Evolutionary conservation across 1,139 yeast genomes (phyloP), one percentile per base, ranked within the genome.

Genomic region (Saccharomycopsis crataegensis): DNA sequence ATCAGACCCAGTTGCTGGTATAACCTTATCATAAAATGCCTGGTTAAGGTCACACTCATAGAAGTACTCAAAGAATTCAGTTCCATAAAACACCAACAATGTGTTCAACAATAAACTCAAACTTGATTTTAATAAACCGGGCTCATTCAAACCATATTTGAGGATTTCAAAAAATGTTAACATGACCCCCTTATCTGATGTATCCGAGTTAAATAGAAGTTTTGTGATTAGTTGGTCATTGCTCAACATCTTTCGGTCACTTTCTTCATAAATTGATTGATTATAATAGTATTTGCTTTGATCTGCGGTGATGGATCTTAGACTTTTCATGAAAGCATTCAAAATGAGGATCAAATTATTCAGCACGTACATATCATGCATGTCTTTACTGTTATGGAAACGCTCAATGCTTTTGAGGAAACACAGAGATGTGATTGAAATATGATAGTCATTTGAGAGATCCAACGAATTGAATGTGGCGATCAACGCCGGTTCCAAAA

Each of bases 401-500:
- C 28, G 28, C 28, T 22, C 28, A 22, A 22, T 22, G 28, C 28
- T 22, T 22, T 22, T 46, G 17, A 32, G 34, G 17, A 55, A 52
- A 31, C 46, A 49, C 7, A 33, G 31, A 8, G 54, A 32, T 6
- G 52, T 52, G 8, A 45, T 31, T 6, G 8, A n/a, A 9, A 42
- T 6, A 40, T 46, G 48, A 12, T 48, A 41, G 7, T 17, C 34
- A 42, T 49, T 54, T 11, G 12, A 17, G 3, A 52, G 17, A 37
- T 48, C 49, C 5, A 54, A n/a, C 16, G 58, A 47, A 36, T 48
- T 51, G 28, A 56, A 56, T 3, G 58, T 56, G 2, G 58, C 58
- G 14, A 53, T 43, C 22, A 56, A 42, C n/a, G 58, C 54, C 12
- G 58, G 57, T 44, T 53, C 58, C 28, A 48, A 22, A n/a, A 56